Base-by-base conservation (phyloP, 768 basidiomycete genomes). In the Exsudoporus frostii region DNA sequence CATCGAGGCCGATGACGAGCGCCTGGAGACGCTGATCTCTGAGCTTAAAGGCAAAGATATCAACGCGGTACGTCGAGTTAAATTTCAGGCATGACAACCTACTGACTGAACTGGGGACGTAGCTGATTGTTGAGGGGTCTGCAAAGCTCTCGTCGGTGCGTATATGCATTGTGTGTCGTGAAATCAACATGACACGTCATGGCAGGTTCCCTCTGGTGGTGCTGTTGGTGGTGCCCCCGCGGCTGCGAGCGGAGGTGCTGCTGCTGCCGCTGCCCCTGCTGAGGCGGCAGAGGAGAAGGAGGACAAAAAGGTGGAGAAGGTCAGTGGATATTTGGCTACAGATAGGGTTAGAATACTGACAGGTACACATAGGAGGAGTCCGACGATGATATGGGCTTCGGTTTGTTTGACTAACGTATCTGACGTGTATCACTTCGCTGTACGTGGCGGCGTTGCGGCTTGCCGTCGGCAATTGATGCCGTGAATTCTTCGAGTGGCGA, bases 351-450 rank as follows among this genome's bases (percentile, higher is more conserved):
- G 32, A 5, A 14, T 19, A 32, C 48, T 55, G 38, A 59, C 53
- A 2, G 36, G 48, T 38, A 32, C 25, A 34, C 57, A 50, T 69
- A 92, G 88, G 89, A 92, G 76, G 92, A 95, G 72, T 92, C 90
- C 50, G 93, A 96, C 80, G 95, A 97, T 65, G 95, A 97, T 77
- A 97, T 97, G 93, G 93, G 94, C 79, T 98, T 98, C 75, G 94
- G 94, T 78, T 83, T 97, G 59, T 97, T 97, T 81, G 94, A 97
- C 80, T 97, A 86, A 79, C 34, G 36, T 40, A 45, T 56, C 17
- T 39, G 24, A n/a, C 56, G 10, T 57, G 55, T 52, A 19, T 15
- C 6, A 41, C 19, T 25, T n/a, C 27, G 41, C 42, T 5, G 2
- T 45, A 15, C 9, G 10, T 40, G 37, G 52, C 46, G 51, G 47